A percentile compares a stretch with the other conserved stretches of the same genome.
These are phyloP conservation scores for Thymus quinquecostatus DNA, from an alignment of 257 asterid genomes.

Conservation along the genomic window DNA sequence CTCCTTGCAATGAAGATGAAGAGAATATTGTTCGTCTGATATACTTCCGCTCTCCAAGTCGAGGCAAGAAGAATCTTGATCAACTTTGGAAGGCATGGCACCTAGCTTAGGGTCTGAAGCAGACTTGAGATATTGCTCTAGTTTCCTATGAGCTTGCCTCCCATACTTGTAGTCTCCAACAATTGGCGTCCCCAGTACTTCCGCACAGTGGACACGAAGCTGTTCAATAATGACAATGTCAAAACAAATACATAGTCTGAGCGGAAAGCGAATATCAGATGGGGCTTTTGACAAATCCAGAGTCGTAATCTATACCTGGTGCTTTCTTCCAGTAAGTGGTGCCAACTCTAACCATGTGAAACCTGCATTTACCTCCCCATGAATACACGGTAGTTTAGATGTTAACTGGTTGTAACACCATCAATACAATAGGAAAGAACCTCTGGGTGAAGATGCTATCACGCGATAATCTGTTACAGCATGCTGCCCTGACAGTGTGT, in stretches of 20 bases:
- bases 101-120: conserved; percentile 27
- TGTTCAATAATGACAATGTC: conserved; percentile 30
- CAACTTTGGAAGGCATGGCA: conserved; percentile 30
- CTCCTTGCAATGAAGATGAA: conserved; percentile 93
- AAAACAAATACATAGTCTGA: conserved; percentile 10
- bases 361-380: conserved; percentile 51
- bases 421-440: conserved; percentile 41
- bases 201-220: conserved; percentile 97
- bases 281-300: not conserved
- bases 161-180: conserved; percentile 96
- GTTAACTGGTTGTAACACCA: too few species aligned
- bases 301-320: conserved; percentile 59
- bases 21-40: conserved; percentile 62
- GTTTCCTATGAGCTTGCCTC: conserved; percentile 83
- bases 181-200: conserved; percentile 96
- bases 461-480: conserved; percentile 83
- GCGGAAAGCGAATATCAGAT: not conserved
- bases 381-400: too few species aligned
- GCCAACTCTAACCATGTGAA: conserved; percentile 85
- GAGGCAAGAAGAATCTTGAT: conserved; percentile 39
- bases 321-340: conserved; percentile 95
- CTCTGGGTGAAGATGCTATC: conserved; percentile 60
- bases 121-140: conserved; percentile 42
- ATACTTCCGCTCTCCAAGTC: conserved; percentile 65
- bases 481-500: conserved; percentile 61